Evolutionary conservation across 2,329 filamentous ascomycete genomes (phyloP).

Genomic region (Diaporthe caulivora): DNA sequence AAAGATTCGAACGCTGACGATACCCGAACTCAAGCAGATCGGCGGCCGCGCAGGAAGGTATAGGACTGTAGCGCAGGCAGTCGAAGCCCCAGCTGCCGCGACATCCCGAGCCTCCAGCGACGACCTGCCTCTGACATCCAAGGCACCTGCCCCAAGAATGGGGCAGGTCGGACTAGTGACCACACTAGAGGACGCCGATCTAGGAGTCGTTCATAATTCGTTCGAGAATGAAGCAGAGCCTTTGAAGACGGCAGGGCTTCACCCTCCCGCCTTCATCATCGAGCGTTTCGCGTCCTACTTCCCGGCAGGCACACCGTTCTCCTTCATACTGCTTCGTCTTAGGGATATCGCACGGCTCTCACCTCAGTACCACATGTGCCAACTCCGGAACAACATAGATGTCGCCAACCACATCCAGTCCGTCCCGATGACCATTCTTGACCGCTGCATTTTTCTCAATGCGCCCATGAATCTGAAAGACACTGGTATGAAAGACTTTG

Average conservation of each 20-base stretch:
- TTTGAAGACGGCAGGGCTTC: constrained; percentile 78
- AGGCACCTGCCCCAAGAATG: constrained; percentile 37
- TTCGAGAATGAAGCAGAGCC: constrained; percentile 74
- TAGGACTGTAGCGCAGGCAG: constrained; percentile 74
- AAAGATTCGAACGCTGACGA: constrained; percentile 68
- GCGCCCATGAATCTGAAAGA: constrained; percentile 75
- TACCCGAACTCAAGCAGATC: constrained; percentile 93
- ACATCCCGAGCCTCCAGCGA: not conserved
- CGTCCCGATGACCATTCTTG: constrained; percentile 76
- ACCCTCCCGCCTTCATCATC: constrained; percentile 77
- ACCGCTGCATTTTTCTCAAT: constrained; percentile 81
- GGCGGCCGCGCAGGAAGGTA: constrained; percentile 92
- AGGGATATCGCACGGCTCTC: constrained; percentile 76
- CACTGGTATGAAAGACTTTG: constrained; percentile 57
- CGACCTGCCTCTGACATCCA: not conserved
- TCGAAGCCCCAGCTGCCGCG: constrained; percentile 41
- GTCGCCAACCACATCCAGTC: constrained; percentile 82
- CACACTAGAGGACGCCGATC: constrained; percentile 78
- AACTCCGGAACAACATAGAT: constrained; percentile 70
- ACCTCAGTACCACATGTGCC: constrained; percentile 77
- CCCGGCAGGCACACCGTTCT: constrained; percentile 82
- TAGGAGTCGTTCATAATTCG: constrained; percentile 70
- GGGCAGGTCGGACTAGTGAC: constrained; percentile 77
- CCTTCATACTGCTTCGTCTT: constrained; percentile 83
- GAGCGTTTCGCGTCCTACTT: constrained; percentile 86